Percentiles rank a stretch among this genome's conserved stretches.
These are phyloP conservation scores for Diplodia corticola DNA, from an alignment of 2,329 filamentous ascomycete species.

Conservation along the genomic window DNA sequence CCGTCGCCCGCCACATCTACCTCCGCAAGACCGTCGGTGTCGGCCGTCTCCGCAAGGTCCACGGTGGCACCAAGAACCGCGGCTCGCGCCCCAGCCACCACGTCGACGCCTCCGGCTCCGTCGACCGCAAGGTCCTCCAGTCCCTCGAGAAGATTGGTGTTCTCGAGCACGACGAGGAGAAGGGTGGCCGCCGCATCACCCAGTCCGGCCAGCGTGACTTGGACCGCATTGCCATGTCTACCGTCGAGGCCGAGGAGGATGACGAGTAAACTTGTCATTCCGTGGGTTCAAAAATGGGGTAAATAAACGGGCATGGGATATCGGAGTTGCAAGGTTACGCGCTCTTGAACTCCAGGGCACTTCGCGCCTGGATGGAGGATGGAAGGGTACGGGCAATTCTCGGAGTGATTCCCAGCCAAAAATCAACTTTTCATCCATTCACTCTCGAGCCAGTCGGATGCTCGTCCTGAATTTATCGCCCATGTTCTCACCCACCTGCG, in stretches of 20 bases:
- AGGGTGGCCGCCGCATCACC: conserved; percentile 97
- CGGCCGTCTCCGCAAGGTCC: conserved; percentile 92
- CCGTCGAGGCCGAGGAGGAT: conserved; percentile 53
- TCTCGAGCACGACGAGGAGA: conserved; percentile 95
- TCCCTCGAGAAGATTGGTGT: conserved; percentile 99
- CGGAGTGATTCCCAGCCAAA: conserved; percentile 19
- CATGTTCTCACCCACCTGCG: neutral
- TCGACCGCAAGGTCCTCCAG: conserved; percentile 98
- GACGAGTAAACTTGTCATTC: conserved; percentile 31
- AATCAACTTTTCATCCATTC: conserved; percentile 12
- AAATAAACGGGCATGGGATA: conserved; percentile 12
- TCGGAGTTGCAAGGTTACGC: conserved; percentile 15
- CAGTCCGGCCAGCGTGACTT: conserved; percentile 98
- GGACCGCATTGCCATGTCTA: conserved; percentile 67
- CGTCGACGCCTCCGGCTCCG: conserved; percentile 90
- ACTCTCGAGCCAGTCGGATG: neutral
- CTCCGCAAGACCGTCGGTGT: conserved; percentile 99
- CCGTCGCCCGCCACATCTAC: conserved; percentile 98
- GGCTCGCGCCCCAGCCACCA: conserved; percentile 89
- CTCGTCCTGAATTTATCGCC: neutral
- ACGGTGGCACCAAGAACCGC: conserved; percentile 93
- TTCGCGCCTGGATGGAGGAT: conserved; percentile 12
- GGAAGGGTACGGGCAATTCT: conserved; percentile 11
- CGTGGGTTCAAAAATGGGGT: conserved; percentile 6
- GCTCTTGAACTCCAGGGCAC: conserved; percentile 7